These are phyloP conservation scores for Polytolypa hystricis DNA, from an alignment of 2,329 filamentous ascomycete genomes.

Conservation along the genomic window DNA sequence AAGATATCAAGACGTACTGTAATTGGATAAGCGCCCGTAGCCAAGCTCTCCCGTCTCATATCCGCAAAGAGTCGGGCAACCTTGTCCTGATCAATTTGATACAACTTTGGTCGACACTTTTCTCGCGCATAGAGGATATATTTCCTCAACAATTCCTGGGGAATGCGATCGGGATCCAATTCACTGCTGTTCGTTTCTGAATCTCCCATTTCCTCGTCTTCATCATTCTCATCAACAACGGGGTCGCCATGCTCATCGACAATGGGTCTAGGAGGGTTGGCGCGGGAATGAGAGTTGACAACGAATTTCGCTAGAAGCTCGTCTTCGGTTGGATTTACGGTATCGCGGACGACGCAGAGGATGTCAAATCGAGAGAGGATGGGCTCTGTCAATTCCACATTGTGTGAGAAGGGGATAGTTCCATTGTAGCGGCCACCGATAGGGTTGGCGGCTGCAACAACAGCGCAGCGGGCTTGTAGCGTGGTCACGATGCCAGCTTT, in stretches of 20 bases:
- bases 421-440: slow-evolving; percentile 95
- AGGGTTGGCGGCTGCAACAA: slow-evolving; percentile 93
- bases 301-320: slow-evolving; percentile 91
- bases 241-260: slow-evolving; percentile 35
- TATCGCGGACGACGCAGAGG: slow-evolving; percentile 88
- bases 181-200: slow-evolving; percentile 34
- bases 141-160: slow-evolving; percentile 83
- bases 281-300: slow-evolving; percentile 83
- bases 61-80: slow-evolving; percentile 87
- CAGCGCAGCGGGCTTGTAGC: slow-evolving; percentile 86
- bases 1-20: slow-evolving; percentile 57
- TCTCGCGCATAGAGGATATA: slow-evolving; percentile 94
- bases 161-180: slow-evolving; percentile 59
- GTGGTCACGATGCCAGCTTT: slow-evolving; percentile 98
- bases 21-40: slow-evolving; percentile 93
- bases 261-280: slow-evolving; percentile 56
- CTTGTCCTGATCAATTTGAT: slow-evolving; percentile 97
- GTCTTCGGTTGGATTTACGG: slow-evolving; percentile 83
- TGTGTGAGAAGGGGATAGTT: slow-evolving; percentile 88
- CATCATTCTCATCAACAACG: slow-evolving; percentile 54
- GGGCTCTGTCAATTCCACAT: slow-evolving; percentile 92
- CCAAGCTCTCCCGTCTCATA: slow-evolving; percentile 85
- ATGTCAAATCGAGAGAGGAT: slow-evolving; percentile 98
- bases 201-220: slow-evolving; percentile 36
- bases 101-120: slow-evolving; percentile 79